Percentiles rank a stretch among this genome's conserved stretches.
Conservation (phyloP, 768 basidiomycete species). For the Lactarius quietus region DNA sequence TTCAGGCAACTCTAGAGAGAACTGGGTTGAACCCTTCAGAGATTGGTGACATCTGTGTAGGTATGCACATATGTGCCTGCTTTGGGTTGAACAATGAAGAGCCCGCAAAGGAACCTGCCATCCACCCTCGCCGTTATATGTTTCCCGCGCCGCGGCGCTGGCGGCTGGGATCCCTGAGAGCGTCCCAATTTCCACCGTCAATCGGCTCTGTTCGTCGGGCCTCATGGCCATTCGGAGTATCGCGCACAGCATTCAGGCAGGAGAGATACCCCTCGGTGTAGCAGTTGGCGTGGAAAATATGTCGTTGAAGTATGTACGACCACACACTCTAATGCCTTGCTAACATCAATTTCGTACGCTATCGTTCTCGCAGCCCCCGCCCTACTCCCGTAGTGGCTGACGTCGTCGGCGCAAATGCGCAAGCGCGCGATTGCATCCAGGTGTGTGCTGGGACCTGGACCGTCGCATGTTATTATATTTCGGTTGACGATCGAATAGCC, state of each 20-base stretch:
- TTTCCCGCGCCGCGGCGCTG: constrained; percentile 83
- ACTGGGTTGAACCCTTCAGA: constrained; percentile 64
- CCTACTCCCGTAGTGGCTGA: constrained; percentile 68
- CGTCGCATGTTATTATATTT: neutral
- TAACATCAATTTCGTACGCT: neutral
- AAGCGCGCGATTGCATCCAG: constrained; percentile 76
- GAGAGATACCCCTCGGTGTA: constrained; percentile 83
- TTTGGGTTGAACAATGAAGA: neutral
- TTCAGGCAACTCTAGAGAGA: constrained; percentile 61
- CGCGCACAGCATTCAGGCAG: constrained; percentile 79
- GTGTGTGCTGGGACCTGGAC: constrained; percentile 33
- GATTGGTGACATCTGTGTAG: constrained; percentile 83
- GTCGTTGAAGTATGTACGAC: constrained; percentile 60
- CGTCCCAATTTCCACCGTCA: constrained; percentile 87
- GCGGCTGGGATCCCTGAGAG: constrained; percentile 85
- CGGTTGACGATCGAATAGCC: constrained; percentile 44
- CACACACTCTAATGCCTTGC: constrained; percentile 17
- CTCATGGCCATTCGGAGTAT: constrained; percentile 91
- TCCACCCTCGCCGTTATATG: constrained; percentile 74
- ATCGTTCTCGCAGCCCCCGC: constrained; percentile 49
- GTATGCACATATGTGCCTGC: constrained; percentile 38
- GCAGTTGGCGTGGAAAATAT: constrained; percentile 84
- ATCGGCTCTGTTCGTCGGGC: constrained; percentile 88
- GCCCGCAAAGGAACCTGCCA: constrained; percentile 66
- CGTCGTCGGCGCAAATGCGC: constrained; percentile 50